Base-by-base conservation (phyloP, 805 yeast species). In the Monosporozyma solicola region DNA sequence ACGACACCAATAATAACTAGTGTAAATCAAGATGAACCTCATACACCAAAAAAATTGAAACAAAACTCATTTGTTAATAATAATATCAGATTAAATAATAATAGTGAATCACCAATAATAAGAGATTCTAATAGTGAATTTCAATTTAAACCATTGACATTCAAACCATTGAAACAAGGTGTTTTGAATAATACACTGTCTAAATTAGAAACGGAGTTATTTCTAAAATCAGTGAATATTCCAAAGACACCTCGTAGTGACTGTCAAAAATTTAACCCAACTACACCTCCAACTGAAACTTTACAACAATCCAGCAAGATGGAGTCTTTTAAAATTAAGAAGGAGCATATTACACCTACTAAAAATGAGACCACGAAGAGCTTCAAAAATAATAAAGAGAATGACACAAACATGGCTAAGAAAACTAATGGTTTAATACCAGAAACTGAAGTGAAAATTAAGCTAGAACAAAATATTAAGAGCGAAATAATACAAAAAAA, bases 41-140 rank as follows among this genome's bases (percentile, higher is more conserved):
- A 20, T 13, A 51, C 53, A 9, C 53, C 53, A 8, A 29, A 22
- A 22, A 51, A 51, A 11, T 9, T 46, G 8, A 45, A 44, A 20
- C 33, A 31, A 3, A 11, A 22, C 15, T 15, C 33, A 41, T 29
- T 35, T 3, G 7, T 16, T 24, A 35, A 16, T 35, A 22, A 20
- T 13, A 31, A 27, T n/a, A 37, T 39, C 10, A 39, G 43, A 39
- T 39, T 39, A 11, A 39, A 16, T 20, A 39, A 39, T 39, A 39
- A 39, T 39, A 39, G 16, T 25, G 43, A 16, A 39, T 39, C 43
- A 2, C 43, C 43, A 6, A 39, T 39, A 9, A 13, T 22, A 6
- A 39, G 43, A 16, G 43, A 16, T 16, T 35, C 20, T 35, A 39
- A 20, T 39, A 22, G 20, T 22, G 43, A 39, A 22, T 39, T 9